phyloP scores from a whole-genome alignment of 768 basidiomycete genomes.

The Candolleomyces eurysporus region DNA sequence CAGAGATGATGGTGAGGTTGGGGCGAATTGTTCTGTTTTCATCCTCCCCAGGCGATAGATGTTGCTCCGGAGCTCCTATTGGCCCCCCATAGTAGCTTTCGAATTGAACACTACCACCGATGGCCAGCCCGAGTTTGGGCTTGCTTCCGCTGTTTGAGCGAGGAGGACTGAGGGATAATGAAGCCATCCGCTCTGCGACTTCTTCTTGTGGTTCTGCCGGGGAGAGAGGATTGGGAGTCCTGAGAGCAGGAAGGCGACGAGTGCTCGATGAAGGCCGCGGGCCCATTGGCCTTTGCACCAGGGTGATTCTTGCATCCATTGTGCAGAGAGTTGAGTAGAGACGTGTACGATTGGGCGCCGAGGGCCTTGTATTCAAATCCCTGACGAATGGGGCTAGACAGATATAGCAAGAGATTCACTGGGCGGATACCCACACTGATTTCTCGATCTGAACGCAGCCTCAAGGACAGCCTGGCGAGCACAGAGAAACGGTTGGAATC shows the following conservation, averaged over 20 bases:
- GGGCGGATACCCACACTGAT: not conserved
- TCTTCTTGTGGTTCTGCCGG: conserved; percentile 16
- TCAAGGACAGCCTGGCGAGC: not conserved
- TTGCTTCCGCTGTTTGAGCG: conserved; percentile 18
- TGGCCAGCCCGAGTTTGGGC: conserved; percentile 21
- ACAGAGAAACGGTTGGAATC: not conserved
- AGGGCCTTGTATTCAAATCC: not conserved
- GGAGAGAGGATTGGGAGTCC: conserved; percentile 15
- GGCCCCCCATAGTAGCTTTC: conserved; percentile 46
- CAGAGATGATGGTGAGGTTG: conserved; percentile 16
- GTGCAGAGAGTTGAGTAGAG: conserved; percentile 4
- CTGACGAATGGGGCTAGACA: conserved; percentile 10
- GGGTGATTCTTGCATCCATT: conserved; percentile 27
- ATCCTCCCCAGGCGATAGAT: conserved; percentile 15
- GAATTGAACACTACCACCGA: conserved; percentile 27
- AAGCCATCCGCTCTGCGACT: not conserved
- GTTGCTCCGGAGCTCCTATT: conserved; percentile 19
- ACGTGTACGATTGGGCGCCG: not conserved
- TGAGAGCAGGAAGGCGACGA: conserved; percentile 11
- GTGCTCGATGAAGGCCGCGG: conserved; percentile 17
- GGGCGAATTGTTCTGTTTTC: conserved; percentile 49
- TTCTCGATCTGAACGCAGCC: conserved; percentile 2
- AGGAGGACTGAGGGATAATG: conserved; percentile 9
- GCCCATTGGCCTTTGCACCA: conserved; percentile 36
- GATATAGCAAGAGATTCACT: conserved; percentile 2